Evolutionary conservation across 1,284 basidiomycete species (phyloP), one percentile per base, ranked within the genome.

Genomic region (Trichosporon faecale): DNA sequence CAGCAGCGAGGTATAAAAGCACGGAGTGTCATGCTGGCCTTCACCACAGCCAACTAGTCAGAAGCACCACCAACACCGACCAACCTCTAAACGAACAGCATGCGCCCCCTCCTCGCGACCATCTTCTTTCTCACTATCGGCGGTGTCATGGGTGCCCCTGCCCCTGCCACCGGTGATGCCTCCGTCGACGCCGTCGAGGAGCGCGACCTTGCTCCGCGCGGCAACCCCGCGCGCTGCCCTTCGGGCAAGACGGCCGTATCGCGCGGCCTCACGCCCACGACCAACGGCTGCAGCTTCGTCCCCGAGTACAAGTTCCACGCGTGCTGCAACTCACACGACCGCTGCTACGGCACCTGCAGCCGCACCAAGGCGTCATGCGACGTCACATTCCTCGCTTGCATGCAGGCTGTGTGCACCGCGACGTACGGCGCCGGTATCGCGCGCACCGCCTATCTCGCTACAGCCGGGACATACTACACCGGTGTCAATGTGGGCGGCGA

Each of bases 321-420:
- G 18, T 66, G 66, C 52, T 66, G 66, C 55, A 25, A 57, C 52
- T 8, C 21, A 35, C 66, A 66, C 66, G 66, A 66, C 66, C 3
- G 21, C 29, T 66, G 66, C 66, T 66, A 66, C 16, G 55, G 35
- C 1, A 27, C 23, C 16, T 66, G 66, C 35, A 25, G 52, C 25
- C 35, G 27, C 33, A 44, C 23, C 35, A 60, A 60, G 31, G 2
- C 16, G 18, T n/a, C 21, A 1, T 66, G 66, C 35, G 66, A 66
- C 35, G 6, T 11, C 23, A 3, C 33, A 21, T 66, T 66, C 33
- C 8, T 11, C 23, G 23, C 12, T 6, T 66, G 66, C 66, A 27
- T 60, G 52, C 37, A 60, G 11, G 18, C 23, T 7, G 25, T 16
- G 55, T 66, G 66, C 25, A 25, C 12, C 33, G 35, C n/a, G 33